Evolutionary conservation across 345 rosid species (phyloP).

Genomic region (Laguncularia racemosa): DNA sequence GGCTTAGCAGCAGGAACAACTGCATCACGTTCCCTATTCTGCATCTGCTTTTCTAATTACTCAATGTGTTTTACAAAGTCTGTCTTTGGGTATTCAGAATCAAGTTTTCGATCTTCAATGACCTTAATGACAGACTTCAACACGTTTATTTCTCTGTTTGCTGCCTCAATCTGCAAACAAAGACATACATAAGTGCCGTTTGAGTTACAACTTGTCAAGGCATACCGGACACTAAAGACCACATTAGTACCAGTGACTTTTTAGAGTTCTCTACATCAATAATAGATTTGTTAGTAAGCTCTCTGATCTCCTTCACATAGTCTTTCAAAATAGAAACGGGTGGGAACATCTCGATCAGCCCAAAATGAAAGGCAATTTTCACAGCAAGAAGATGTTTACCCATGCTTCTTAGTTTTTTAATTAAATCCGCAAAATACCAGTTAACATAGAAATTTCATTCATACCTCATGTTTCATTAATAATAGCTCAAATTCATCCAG

Average conservation of each 20-base stretch:
- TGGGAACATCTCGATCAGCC: constrained; percentile 42
- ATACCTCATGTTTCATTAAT: no score
- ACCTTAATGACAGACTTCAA: constrained; percentile 50
- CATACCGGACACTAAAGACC: constrained; percentile 1
- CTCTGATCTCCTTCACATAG: constrained; percentile 30
- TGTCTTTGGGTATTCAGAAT: constrained; percentile 31
- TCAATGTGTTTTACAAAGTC: constrained; percentile 39
- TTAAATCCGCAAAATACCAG: constrained; percentile 31
- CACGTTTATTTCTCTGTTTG: constrained; percentile 43
- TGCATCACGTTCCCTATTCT: constrained; percentile 37
- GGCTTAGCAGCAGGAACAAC: constrained; percentile 21
- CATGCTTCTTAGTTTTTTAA: constrained; percentile 44
- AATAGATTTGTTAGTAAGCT: constrained; percentile 22
- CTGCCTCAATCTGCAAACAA: constrained; percentile 45
- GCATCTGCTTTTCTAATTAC: constrained; percentile 61
- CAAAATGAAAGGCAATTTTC: constrained; percentile 54
- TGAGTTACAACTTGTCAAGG: not conserved
- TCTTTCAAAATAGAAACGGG: constrained; percentile 48
- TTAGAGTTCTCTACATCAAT: constrained; percentile 34
- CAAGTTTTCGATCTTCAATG: constrained; percentile 51
- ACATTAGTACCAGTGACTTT: constrained; percentile 34
- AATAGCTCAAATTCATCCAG: no score
- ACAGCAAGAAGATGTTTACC: constrained; percentile 48
- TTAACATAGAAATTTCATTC: not conserved
- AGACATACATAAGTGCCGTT: constrained; percentile 2